phyloP scores from a whole-genome alignment of 805 yeast species.

The Candida fluviatilis region DNA sequence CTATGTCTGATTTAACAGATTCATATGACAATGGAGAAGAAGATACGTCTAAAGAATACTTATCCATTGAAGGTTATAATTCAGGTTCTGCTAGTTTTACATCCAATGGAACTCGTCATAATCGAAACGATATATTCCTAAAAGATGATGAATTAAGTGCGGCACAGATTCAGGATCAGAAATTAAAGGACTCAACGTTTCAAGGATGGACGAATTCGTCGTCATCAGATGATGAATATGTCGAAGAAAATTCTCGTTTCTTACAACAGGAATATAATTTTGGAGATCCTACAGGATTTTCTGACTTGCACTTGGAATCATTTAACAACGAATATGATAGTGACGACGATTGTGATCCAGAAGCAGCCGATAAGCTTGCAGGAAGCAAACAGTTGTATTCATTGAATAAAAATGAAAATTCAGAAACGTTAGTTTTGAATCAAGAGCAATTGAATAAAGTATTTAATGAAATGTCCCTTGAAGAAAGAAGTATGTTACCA shows the following conservation, averaged over 20 bases:
- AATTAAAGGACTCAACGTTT: conserved; percentile 21
- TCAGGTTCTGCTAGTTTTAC: not conserved
- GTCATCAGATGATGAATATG: conserved; percentile 21
- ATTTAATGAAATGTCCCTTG: conserved; percentile 19
- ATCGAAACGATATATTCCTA: conserved; percentile 17
- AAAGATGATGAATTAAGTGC: conserved; percentile 39
- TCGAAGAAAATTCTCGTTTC: conserved; percentile 28
- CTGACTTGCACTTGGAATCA: not conserved
- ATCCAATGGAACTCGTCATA: not conserved
- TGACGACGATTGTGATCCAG: conserved; percentile 5
- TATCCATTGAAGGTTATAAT: not conserved
- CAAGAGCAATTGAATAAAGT: conserved; percentile 22
- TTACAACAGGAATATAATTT: conserved; percentile 25
- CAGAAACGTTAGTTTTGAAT: conserved; percentile 17
- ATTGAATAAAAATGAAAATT: conserved; percentile 5
- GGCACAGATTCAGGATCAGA: conserved; percentile 39
- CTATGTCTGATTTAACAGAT: conserved; percentile 16
- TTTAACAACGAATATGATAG: conserved; percentile 2
- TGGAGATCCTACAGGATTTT: conserved; percentile 11
- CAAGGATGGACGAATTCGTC: conserved; percentile 6
- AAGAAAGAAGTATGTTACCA: conserved; percentile 24
- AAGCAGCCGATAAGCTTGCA: conserved; percentile 1
- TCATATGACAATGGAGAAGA: conserved; percentile 16
- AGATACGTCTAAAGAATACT: too few relatives aligned
- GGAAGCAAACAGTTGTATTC: not conserved